A percentile compares a stretch with the other conserved stretches of the same genome.
Evolutionary conservation across 805 yeast species (phyloP).

Genomic region (Candida awuae): DNA sequence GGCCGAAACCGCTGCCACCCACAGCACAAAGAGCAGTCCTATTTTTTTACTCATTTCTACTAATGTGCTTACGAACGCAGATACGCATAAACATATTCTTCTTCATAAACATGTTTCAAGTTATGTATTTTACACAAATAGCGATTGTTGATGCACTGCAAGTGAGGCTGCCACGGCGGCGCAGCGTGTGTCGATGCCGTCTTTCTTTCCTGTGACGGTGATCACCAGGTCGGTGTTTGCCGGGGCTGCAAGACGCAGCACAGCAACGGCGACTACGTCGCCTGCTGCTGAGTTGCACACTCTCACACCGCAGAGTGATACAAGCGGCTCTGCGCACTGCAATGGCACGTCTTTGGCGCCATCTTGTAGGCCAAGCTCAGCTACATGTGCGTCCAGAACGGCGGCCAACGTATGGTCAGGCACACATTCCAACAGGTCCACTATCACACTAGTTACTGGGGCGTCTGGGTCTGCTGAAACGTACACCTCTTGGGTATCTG

Average conservation of each 20-base stretch:
- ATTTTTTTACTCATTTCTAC: no score
- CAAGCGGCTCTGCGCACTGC: not conserved
- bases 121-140: not conserved
- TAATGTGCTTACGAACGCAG: no score
- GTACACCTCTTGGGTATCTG: constrained; percentile 92
- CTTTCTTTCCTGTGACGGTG: not conserved
- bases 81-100: no score
- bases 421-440: constrained; percentile 55
- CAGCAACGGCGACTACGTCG: constrained; percentile 1
- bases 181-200: not conserved
- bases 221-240: constrained; percentile 4
- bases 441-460: constrained; percentile 48
- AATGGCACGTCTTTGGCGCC: constrained; percentile 4
- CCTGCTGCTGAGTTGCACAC: constrained; percentile 37
- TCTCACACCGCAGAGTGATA: constrained; percentile 22
- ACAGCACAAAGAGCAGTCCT: not conserved
- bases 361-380: constrained; percentile 43
- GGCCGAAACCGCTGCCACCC: not conserved
- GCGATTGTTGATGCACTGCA: not conserved
- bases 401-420: constrained; percentile 25
- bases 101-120: no score
- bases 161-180: not conserved
- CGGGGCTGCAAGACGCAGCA: constrained; percentile 1
- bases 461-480: constrained; percentile 31
- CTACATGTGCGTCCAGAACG: constrained; percentile 43